Percentiles rank a stretch among this genome's conserved stretches.
Evolutionary conservation across 352 stramenopile species (phyloP).

Genomic region (Phytophthora constricta): DNA sequence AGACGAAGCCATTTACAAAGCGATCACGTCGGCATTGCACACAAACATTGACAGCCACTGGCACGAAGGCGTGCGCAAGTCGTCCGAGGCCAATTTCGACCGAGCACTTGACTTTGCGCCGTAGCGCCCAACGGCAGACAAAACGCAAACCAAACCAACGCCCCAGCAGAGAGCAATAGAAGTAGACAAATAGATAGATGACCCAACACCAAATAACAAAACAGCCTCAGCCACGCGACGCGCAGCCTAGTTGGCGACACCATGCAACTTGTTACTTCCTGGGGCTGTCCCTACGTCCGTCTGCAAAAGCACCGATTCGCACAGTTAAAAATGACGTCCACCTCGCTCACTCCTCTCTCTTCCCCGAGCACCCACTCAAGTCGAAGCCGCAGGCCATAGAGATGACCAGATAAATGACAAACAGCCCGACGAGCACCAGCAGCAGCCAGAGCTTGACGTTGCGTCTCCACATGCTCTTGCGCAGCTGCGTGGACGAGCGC

Average conservation of each 20-base stretch:
- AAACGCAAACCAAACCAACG: constrained; percentile 4
- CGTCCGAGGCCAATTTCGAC: constrained; percentile 78
- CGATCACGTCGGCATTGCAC: constrained; percentile 72
- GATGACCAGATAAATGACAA: constrained; percentile 88
- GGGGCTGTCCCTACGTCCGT: too few species aligned
- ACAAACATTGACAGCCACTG: constrained; percentile 68
- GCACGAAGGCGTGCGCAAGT: constrained; percentile 72
- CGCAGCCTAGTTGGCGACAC: neutral
- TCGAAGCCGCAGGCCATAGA: constrained; percentile 89
- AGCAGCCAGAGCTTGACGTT: constrained; percentile 90
- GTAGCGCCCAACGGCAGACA: constrained; percentile 18
- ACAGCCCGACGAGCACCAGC: constrained; percentile 75
- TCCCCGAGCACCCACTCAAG: constrained; percentile 80
- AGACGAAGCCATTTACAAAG: constrained; percentile 70
- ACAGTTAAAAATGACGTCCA: neutral
- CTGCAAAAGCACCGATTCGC: neutral
- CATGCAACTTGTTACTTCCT: constrained; percentile 1
- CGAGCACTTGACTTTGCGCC: constrained; percentile 75
- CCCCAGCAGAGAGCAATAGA: constrained; percentile 21
- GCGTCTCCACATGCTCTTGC: constrained; percentile 87
- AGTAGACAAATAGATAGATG: constrained; percentile 36
- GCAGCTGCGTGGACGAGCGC: constrained; percentile 88
- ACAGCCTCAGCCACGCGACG: too few species aligned
- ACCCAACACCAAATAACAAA: constrained; percentile 11
- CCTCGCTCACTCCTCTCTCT: constrained; percentile 40